Evolutionary conservation across 345 rosid species (phyloP).

Genomic region (Citrus glauca): DNA sequence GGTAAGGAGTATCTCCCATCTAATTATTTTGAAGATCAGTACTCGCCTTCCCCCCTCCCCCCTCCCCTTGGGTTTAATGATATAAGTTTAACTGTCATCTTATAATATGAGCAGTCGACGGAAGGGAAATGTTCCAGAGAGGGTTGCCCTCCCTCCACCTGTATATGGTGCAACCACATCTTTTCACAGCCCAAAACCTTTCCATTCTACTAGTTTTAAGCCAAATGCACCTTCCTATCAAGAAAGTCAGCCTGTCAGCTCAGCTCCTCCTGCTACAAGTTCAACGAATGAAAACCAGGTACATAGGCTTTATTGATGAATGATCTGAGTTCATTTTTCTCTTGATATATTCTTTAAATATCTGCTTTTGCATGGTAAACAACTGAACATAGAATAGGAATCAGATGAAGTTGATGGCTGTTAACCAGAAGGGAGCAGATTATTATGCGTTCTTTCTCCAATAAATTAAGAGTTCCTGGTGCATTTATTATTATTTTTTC

Average conservation of each 20-base stretch:
- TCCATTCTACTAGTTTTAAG: constrained; percentile 39
- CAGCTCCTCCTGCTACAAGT: constrained; percentile 48
- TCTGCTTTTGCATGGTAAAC: not conserved
- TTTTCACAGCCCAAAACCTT: constrained; percentile 31
- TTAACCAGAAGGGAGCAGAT: not conserved
- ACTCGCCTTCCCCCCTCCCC: not conserved
- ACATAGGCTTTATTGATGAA: constrained; percentile 6
- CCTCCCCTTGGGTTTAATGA: not conserved
- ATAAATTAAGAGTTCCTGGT: not conserved
- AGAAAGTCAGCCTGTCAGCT: constrained; percentile 29
- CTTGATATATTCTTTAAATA: not conserved
- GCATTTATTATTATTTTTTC: not conserved
- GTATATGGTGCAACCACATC: constrained; percentile 41
- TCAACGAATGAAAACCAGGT: constrained; percentile 64
- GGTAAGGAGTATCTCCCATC: constrained; percentile 38
- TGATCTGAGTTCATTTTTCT: not conserved
- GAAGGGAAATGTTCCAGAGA: constrained; percentile 46
- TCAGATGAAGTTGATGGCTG: not conserved
- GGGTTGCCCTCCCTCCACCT: constrained; percentile 83
- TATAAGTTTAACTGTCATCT: constrained; percentile 7
- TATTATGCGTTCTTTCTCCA: not conserved
- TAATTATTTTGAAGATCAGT: not conserved
- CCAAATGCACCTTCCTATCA: constrained; percentile 57
- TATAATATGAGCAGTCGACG: constrained; percentile 36
- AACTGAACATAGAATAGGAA: not conserved